phyloP scores from a whole-genome alignment of 768 basidiomycete species.

The Filobasidium wieringae region DNA sequence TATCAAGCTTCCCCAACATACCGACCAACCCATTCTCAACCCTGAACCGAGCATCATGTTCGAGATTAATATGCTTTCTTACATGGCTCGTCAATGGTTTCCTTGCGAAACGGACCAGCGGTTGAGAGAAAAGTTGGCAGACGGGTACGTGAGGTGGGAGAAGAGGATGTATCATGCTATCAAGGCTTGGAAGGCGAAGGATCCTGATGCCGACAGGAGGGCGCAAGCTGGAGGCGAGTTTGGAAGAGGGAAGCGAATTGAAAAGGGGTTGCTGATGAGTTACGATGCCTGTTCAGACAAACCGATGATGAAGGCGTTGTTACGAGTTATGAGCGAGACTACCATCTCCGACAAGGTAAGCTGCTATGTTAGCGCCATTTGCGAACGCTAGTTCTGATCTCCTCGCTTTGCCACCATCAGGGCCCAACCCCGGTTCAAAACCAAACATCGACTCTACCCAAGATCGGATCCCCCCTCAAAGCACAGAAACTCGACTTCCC shows the following conservation, averaged over 20 bases:
- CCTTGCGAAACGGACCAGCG: conserved; percentile 3
- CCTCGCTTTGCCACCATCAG: not conserved
- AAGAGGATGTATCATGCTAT: conserved; percentile 16
- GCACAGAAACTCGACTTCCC: not conserved
- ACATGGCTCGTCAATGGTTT: conserved; percentile 10
- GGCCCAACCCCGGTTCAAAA: not conserved
- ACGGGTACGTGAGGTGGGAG: conserved; percentile 7
- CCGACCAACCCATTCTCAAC: conserved; percentile 1
- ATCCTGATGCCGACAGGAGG: conserved; percentile 11
- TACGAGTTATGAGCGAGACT: conserved; percentile 3
- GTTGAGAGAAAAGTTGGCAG: conserved; percentile 1
- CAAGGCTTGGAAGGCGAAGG: conserved; percentile 14
- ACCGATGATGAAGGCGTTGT: conserved; percentile 9
- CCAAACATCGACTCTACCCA: not conserved
- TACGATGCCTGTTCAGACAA: not conserved
- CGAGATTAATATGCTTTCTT: conserved; percentile 10
- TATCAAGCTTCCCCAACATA: not conserved
- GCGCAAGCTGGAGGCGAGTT: not conserved
- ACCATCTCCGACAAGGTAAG: conserved; percentile 3
- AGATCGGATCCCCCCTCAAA: not conserved
- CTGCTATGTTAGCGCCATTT: not conserved
- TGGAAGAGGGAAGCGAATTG: not conserved
- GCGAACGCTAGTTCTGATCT: not conserved
- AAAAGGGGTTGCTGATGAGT: not conserved
- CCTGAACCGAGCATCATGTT: conserved; percentile 3